A percentile compares a stretch with the other conserved stretches of the same genome.
Evolutionary conservation across 306 rosid species (phyloP).

Genomic region (Abrus precatorius): DNA sequence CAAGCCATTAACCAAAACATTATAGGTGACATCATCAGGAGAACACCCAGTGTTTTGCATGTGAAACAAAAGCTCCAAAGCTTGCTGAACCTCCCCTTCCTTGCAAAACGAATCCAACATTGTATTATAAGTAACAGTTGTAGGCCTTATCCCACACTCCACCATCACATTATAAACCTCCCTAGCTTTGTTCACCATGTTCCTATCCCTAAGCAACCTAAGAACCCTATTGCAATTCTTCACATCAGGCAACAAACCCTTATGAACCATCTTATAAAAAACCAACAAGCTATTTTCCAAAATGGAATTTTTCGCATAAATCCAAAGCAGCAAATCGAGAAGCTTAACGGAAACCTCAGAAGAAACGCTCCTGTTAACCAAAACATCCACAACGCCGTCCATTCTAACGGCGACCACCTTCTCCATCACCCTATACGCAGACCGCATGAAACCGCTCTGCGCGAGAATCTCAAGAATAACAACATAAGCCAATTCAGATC

Average conservation of each 20-base stretch:
- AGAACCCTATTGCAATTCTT: slow-evolving; percentile 82
- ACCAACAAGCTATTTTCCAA: slow-evolving; percentile 62
- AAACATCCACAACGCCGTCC: slow-evolving; percentile 54
- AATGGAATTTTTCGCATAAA: slow-evolving; percentile 61
- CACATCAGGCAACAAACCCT: slow-evolving; percentile 74
- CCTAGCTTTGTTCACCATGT: slow-evolving; percentile 49
- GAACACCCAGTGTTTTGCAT: slow-evolving; percentile 66
- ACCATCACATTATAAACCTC: slow-evolving; percentile 69
- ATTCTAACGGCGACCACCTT: slow-evolving; percentile 50
- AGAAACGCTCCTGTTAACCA: slow-evolving; percentile 49
- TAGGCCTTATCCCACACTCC: slow-evolving; percentile 67
- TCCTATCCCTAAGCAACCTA: slow-evolving; percentile 64
- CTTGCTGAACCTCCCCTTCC: slow-evolving; percentile 69
- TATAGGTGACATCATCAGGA: slow-evolving; percentile 68
- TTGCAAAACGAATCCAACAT: slow-evolving; percentile 74
- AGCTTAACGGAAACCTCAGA: slow-evolving; percentile 56
- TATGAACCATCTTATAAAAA: slow-evolving; percentile 65
- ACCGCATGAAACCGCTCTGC: slow-evolving; percentile 53
- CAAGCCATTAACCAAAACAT: slow-evolving; percentile 76
- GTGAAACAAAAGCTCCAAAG: slow-evolving; percentile 57
- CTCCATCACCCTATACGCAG: slow-evolving; percentile 75
- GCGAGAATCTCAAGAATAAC: slow-evolving; percentile 76
- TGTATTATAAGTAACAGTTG: slow-evolving; percentile 69
- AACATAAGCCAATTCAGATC: slow-evolving; percentile 59
- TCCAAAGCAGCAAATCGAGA: slow-evolving; percentile 69